Evolutionary conservation across 2,329 filamentous ascomycete genomes (phyloP).

Genomic region (Onygenales sp.): DNA sequence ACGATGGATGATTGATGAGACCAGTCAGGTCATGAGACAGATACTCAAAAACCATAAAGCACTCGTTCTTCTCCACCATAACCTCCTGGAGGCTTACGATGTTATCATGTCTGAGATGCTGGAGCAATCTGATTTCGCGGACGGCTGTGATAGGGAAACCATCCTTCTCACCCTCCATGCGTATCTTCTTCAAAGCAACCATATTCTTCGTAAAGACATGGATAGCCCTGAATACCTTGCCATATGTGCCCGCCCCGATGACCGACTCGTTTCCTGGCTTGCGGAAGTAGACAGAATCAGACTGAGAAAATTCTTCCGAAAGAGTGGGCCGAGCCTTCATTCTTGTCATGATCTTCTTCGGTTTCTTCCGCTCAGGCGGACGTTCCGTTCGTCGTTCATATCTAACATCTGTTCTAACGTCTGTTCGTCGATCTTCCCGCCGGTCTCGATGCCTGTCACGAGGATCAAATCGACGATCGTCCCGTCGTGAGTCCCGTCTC

Average conservation of each 20-base stretch:
- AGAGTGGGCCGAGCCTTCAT: conserved; percentile 63
- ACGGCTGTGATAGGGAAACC: conserved; percentile 96
- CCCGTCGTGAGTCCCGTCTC: conserved; percentile 26
- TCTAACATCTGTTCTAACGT: conserved; percentile 9
- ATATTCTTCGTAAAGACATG: conserved; percentile 66
- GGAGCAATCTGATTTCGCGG: conserved; percentile 92
- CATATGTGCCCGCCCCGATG: conserved; percentile 89
- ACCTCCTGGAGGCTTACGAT: conserved; percentile 86
- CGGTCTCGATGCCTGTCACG: conserved; percentile 27
- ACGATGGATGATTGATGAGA: conserved; percentile 86
- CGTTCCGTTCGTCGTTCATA: conserved; percentile 40
- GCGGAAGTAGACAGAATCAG: conserved; percentile 85
- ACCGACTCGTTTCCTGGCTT: conserved; percentile 98
- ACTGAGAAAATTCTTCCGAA: conserved; percentile 60
- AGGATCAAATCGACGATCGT: conserved; percentile 32
- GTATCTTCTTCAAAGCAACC: conserved; percentile 93
- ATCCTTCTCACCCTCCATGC: conserved; percentile 99
- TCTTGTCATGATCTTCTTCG: conserved; percentile 57
- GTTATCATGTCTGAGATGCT: conserved; percentile 83
- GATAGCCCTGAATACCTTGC: conserved; percentile 87
- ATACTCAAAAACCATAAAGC: conserved; percentile 99
- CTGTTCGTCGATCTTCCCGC: conserved; percentile 12
- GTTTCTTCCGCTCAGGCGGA: conserved; percentile 36
- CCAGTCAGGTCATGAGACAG: conserved; percentile 93
- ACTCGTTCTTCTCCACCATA: conserved; percentile 98